Base-by-base conservation (phyloP, 345 rosid species). In the Euclidium syriacum region DNA sequence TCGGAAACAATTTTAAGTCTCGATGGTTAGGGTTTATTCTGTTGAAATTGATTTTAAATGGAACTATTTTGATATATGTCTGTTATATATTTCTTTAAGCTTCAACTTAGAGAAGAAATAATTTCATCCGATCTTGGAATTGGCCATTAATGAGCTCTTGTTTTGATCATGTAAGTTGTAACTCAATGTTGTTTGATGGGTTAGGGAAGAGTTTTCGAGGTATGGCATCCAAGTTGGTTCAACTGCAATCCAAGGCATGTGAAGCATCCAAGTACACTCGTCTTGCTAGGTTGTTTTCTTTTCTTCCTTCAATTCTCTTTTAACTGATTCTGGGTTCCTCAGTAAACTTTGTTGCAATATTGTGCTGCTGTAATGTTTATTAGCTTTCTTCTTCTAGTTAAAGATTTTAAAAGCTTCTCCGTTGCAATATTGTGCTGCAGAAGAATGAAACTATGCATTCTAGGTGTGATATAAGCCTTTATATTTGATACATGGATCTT, bases 201-300 rank as follows among this genome's bases (percentile, higher is more conserved):
- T 80, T 44, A 71, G 56, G 46, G n/a, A 60, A 55, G 49, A n/a
- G n/a, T n/a, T n/a, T n/a, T n/a, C n/a, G n/a, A n/a, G n/a, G 51
- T 26, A 64, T 60, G 57, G 87, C 89, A 78, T 88, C 94, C 2
- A 90, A 78, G 76, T 72, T 87, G 79, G 40, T 60, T 7, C 87
- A 82, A 43, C 64, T 90, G 76, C 80, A 84, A 68, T 82, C 91
- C 10, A 83, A 87, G 82, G 95, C 94, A 1, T 78, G 78, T 65
- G 85, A 87, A 73, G 95, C 87, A 5, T 67, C 90, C 0, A 80
- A 73, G 71, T 79, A 87, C 82, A 87, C 95, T 50, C 94, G 94
- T 63, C 95, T 90, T 38, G 95, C 95, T 25, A 85, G 97, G 97
- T 90, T 52, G 2, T 2, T 27, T 7, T 6, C 42, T 25, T n/a